Evolutionary conservation across 495 filamentous ascomycete species (phyloP), one percentile per base, ranked within the genome.

Genomic region (Chaetomium fimeti): DNA sequence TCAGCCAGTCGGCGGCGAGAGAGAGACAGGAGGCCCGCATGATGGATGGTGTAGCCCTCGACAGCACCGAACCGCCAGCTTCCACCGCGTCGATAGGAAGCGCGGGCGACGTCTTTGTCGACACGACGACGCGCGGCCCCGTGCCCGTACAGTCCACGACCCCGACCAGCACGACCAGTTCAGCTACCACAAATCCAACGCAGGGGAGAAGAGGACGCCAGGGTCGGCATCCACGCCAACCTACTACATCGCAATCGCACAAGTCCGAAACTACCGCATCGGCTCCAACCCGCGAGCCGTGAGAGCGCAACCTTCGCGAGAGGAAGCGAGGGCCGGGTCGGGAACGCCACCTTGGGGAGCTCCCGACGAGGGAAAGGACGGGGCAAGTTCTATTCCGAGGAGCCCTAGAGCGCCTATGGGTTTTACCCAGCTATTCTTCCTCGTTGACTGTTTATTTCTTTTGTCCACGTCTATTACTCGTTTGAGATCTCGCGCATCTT

Each of bases 361-460:
- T 71, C 78, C 28, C 73, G 75, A 47, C 73, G 71, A 13, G 40
- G 71, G 12, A 73, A 80, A 63, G 70, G 75, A 58, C 66, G 85
- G 61, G 83, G 83, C 11, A 79, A 79, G 59, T 84, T 85, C 69
- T 82, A 80, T 59, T 85, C 82, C 62, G 83, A 84, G 67, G 80
- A 77, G 8, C 77, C 76, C 61, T 48, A 32, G 13, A 43, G 16
- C 25, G 6, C 45, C 15, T 24, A 7, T 5, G 20, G 0, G 52
- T 32, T 18, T n/a, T 18, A 18, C 15, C 40, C 15, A 13, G 40
- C 16, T 11, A 13, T 5, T 43, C 13, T 16, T 43, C 40, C 40
- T 43, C 15, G 32, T 15, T n/a, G 28, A 32, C 16, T 54, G 6
- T 12, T 55, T 32, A 45, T 43, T 58, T 52, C 15, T 5, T 60